phyloP scores from a whole-genome alignment of 768 basidiomycete genomes.

The Pisolithus tinctorius region DNA sequence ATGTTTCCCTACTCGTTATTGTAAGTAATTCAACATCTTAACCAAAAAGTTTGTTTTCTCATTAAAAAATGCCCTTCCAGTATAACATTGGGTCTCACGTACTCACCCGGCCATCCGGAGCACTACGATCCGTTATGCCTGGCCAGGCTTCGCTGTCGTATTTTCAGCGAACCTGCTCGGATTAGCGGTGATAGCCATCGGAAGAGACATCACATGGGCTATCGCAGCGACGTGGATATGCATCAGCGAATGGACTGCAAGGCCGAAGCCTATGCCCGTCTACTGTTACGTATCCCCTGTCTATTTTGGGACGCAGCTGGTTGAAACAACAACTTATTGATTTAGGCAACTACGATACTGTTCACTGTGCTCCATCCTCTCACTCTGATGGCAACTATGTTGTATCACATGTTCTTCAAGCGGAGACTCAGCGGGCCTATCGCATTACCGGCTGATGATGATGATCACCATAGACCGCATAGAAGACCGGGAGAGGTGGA shows the following conservation, averaged over 20 bases:
- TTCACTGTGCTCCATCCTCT: slow-evolving; percentile 68
- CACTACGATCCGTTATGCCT: slow-evolving; percentile 56
- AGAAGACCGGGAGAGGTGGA: slow-evolving; percentile 33
- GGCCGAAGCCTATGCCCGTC: slow-evolving; percentile 59
- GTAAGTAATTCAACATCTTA: slow-evolving; percentile 25
- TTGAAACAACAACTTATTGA: not conserved
- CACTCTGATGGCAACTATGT: slow-evolving; percentile 38
- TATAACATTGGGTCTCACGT: slow-evolving; percentile 62
- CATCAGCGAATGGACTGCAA: slow-evolving; percentile 52
- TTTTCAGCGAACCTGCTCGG: slow-evolving; percentile 56
- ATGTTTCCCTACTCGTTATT: slow-evolving; percentile 53
- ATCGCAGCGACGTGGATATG: slow-evolving; percentile 70
- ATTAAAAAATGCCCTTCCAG: slow-evolving; percentile 26
- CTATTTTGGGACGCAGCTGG: not conserved
- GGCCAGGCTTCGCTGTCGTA: slow-evolving; percentile 68
- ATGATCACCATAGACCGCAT: slow-evolving; percentile 6
- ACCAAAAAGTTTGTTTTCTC: too few species aligned
- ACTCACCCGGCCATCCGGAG: slow-evolving; percentile 40
- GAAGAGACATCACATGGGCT: slow-evolving; percentile 70
- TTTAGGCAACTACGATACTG: slow-evolving; percentile 50
- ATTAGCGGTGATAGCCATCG: slow-evolving; percentile 45
- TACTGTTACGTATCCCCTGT: slow-evolving; percentile 41
- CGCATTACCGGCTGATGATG: slow-evolving; percentile 37
- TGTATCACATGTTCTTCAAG: slow-evolving; percentile 28
- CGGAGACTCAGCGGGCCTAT: slow-evolving; percentile 30